Base-by-base conservation (phyloP, 257 asterid genomes). In the Dorcoceras hygrometricum region DNA sequence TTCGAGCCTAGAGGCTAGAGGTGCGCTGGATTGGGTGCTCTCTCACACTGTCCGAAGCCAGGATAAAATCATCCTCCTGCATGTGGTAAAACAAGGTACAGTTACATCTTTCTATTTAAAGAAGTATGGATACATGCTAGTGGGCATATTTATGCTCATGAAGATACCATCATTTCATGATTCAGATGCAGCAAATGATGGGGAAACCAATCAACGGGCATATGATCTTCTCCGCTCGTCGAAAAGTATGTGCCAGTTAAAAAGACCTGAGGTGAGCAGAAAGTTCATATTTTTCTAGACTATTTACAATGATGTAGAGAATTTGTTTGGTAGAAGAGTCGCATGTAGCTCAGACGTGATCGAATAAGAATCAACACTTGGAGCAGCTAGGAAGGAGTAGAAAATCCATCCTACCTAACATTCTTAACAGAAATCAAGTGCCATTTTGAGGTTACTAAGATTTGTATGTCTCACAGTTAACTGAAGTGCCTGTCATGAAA, bases 11-110 rank as follows among this genome's bases (percentile, higher is more conserved):
- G 94, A 87, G 76, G 86, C 97, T 10, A 82, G 80, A 76, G 83
- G 69, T 50, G 98, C 97, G 20, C 87, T 92, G 16, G 89, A 87
- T 24, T 92, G 97, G 98, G 88, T 93, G 6, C 85, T 92, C 50
- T 83, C 98, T 1, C 97, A 89, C 68, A 79, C 97, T 34, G 81
- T 92, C 53, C 98, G 89, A 61, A 75, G 59, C 79, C 88, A 83
- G 12, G 98, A 87, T 19, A 77, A 87, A 5, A 76, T 92, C 63
- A 19, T 89, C 74, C 96, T 92, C 53, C 73, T 92, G 32, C 90
- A 83, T 74, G 80, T 88, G 10, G 71, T 77, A 73, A 83, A 74
- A 77, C 82, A 77, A 74, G 92, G 95, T 89, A 57, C 36, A 26
- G 58, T 53, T 29, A 48, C 31, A 4, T 25, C 23, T 63, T 23